Conservation (phyloP, 1,284 basidiomycete genomes). For the Heterobasidion annosum region DNA sequence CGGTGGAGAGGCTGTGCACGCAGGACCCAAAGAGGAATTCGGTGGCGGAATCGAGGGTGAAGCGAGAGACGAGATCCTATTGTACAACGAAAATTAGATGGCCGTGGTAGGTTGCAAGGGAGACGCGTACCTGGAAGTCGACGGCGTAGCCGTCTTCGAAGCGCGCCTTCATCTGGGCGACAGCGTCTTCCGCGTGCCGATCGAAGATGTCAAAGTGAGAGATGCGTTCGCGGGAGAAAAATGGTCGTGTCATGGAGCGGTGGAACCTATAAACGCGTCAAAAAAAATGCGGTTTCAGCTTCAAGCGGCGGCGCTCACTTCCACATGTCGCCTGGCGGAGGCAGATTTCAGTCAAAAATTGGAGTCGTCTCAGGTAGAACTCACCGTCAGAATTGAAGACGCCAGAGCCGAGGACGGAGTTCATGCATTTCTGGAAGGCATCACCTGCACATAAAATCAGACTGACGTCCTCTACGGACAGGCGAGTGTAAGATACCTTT, state of each 20-base stretch:
- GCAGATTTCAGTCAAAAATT: neutral
- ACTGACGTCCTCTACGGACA: neutral
- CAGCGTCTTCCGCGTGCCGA: constrained; percentile 10
- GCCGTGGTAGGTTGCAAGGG: neutral
- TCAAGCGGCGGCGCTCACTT: constrained; percentile 12
- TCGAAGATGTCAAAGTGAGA: constrained; percentile 16
- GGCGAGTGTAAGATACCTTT: constrained; percentile 1
- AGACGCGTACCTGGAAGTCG: constrained; percentile 14
- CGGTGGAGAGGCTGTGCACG: neutral
- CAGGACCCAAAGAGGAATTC: neutral
- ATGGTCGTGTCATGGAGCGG: constrained; percentile 21
- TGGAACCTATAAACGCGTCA: constrained; percentile 13
- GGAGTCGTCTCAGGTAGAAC: neutral
- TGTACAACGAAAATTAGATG: neutral
- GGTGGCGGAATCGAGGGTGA: neutral
- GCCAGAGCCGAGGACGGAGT: constrained; percentile 5
- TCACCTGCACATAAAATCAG: neutral
- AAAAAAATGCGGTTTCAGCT: neutral
- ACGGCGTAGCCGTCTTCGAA: constrained; percentile 12
- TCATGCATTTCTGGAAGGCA: neutral
- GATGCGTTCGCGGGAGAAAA: constrained; percentile 16
- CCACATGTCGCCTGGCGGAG: constrained; percentile 18
- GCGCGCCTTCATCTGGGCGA: constrained; percentile 13
- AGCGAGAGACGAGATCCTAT: neutral
- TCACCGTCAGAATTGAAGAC: constrained; percentile 10